These are phyloP conservation scores for Lepiota venenata DNA, from an alignment of 768 basidiomycete genomes.

Conservation along the genomic window DNA sequence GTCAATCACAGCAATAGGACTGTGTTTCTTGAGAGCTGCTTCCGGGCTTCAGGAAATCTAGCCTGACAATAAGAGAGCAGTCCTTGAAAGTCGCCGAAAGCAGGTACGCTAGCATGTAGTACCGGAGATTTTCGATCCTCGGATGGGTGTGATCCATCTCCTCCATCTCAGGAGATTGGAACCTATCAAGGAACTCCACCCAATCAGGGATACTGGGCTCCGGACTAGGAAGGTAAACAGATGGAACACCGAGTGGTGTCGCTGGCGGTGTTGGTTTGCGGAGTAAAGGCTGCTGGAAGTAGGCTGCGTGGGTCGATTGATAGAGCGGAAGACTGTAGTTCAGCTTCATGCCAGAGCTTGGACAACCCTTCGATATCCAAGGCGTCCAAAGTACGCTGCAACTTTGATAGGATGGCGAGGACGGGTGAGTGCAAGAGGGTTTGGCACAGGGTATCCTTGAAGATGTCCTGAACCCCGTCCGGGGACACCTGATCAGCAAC, in stretches of 20 bases:
- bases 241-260: conserved; percentile 30
- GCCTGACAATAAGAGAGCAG: conserved; percentile 61
- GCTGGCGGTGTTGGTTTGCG: conserved; percentile 15
- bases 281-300: conserved; percentile 15
- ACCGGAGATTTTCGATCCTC: conserved; percentile 43
- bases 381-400: conserved; percentile 77
- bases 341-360: conserved; percentile 35
- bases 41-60: conserved; percentile 27
- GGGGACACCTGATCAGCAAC: conserved; percentile 11
- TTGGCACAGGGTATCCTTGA: conserved; percentile 47
- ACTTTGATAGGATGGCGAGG: conserved; percentile 46
- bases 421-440: conserved; percentile 48
- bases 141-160: conserved; percentile 35
- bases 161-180: conserved; percentile 32
- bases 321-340: conserved; percentile 22
- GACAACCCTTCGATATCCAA: conserved; percentile 84
- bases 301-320: conserved; percentile 19
- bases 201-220: conserved; percentile 68
- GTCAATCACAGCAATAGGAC: conserved; percentile 83
- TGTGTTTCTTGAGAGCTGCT: conserved; percentile 12
- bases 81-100: conserved; percentile 97
- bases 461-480: conserved; percentile 40
- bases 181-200: conserved; percentile 56
- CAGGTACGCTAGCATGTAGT: conserved; percentile 71
- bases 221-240: conserved; percentile 23